Evolutionary conservation across 1,284 basidiomycete species (phyloP).

Genomic region (Flammula alnicola): DNA sequence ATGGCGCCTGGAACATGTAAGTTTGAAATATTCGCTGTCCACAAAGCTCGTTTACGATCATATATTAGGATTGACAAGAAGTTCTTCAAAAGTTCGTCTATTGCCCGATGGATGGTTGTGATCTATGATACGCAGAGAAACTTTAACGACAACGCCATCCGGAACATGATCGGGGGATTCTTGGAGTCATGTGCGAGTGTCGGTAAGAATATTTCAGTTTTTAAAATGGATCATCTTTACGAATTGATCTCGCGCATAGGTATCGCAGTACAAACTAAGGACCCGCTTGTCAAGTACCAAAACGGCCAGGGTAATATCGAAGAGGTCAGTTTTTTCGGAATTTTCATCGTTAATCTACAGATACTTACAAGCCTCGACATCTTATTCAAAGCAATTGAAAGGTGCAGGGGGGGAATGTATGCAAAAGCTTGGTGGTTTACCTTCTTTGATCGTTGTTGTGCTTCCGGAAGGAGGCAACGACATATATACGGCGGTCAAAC

Average conservation of each 20-base stretch:
- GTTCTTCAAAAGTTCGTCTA: conserved; percentile 52
- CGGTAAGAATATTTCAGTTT: conserved; percentile 18
- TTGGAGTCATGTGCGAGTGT: conserved; percentile 20
- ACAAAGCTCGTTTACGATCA: neutral
- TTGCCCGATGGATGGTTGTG: conserved; percentile 62
- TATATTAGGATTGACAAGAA: conserved; percentile 62
- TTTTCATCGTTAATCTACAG: neutral
- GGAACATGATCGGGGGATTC: conserved; percentile 47
- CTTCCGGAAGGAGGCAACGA: conserved; percentile 71
- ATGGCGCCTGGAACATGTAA: conserved; percentile 75
- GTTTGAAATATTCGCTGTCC: conserved; percentile 18
- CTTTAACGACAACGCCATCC: conserved; percentile 46
- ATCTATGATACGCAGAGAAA: conserved; percentile 57
- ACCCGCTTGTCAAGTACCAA: conserved; percentile 34
- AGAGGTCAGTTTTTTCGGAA: conserved; percentile 36
- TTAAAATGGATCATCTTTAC: neutral
- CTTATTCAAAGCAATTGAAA: conserved; percentile 48
- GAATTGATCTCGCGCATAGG: conserved; percentile 29
- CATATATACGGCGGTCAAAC: conserved; percentile 70
- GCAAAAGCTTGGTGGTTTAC: conserved; percentile 39
- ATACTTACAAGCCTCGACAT: too few species aligned
- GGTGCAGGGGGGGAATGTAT: conserved; percentile 49
- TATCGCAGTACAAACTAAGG: conserved; percentile 28
- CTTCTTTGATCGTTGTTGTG: conserved; percentile 63
- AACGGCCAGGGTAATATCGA: conserved; percentile 34